phyloP scores from a whole-genome alignment of 2,329 filamentous ascomycete species.

The Fusarium stilboides region DNA sequence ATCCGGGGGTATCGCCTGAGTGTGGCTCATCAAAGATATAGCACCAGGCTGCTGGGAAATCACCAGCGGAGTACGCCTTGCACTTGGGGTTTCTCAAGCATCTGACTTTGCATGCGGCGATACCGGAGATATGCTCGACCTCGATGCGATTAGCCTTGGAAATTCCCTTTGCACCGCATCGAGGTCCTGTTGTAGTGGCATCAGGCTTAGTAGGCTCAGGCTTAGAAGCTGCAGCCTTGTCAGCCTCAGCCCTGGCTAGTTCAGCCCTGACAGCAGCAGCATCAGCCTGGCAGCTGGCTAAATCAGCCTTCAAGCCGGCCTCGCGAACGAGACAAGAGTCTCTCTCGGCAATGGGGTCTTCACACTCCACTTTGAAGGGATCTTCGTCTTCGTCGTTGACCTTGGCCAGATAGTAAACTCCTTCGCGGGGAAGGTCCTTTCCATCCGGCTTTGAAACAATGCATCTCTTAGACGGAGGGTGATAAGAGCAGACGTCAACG shows the following conservation, averaged over 20 bases:
- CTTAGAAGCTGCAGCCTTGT: too few species aligned
- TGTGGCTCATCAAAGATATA: conserved; percentile 1
- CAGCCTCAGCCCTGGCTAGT: too few species aligned
- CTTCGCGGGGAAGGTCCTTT: background rate
- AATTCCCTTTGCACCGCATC: background rate
- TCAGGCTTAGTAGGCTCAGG: too few species aligned
- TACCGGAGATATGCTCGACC: accelerated
- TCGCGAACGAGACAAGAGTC: background rate
- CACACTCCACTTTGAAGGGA: background rate
- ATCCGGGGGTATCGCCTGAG: accelerated
- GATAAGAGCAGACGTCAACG: conserved; percentile 10
- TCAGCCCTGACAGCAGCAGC: too few species aligned
- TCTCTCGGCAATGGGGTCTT: background rate
- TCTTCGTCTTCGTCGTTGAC: accelerated
- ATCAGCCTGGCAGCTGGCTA: background rate
- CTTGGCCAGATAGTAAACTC: conserved; percentile 3
- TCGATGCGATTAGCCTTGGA: background rate
- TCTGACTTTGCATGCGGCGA: background rate
- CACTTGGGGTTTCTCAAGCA: background rate
- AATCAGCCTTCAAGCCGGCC: background rate
- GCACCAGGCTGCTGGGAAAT: background rate
- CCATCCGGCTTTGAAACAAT: background rate
- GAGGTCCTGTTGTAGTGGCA: background rate
- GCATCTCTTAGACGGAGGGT: background rate
- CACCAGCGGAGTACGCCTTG: background rate